Evolutionary conservation across 2,329 filamentous ascomycete species (phyloP).

Genomic region (Neodidymelliopsis sp.): DNA sequence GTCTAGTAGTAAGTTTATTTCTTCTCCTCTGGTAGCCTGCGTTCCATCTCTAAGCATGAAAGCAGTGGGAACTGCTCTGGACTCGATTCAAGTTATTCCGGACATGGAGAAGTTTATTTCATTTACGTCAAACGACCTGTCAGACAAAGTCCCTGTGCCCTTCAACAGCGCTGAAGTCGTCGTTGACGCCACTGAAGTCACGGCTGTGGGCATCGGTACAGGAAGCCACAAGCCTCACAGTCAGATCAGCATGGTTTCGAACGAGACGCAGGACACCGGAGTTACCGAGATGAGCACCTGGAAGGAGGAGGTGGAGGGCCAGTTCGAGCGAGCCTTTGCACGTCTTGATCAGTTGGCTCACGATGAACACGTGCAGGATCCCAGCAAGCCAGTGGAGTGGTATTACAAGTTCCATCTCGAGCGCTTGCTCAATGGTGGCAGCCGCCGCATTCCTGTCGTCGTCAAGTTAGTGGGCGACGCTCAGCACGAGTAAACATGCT

Average conservation of each 20-base stretch:
- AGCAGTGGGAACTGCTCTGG: conserved; percentile 38
- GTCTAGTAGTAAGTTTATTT: conserved; percentile 24
- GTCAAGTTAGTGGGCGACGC: conserved; percentile 8
- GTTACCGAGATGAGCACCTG: conserved; percentile 46
- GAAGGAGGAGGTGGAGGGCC: conserved; percentile 42
- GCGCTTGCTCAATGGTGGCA: conserved; percentile 27
- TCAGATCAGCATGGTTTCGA: conserved; percentile 27
- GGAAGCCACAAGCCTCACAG: conserved; percentile 18
- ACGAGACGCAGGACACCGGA: too few relatives aligned
- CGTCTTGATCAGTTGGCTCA: conserved; percentile 44
- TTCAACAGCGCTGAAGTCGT: conserved; percentile 27
- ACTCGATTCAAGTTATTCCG: conserved; percentile 36
- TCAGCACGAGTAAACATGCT: too few relatives aligned
- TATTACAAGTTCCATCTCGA: conserved; percentile 37
- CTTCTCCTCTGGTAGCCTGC: not conserved
- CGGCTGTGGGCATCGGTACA: conserved; percentile 11
- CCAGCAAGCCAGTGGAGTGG: conserved; percentile 28
- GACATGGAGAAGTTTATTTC: conserved; percentile 39
- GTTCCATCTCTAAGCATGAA: conserved; percentile 2
- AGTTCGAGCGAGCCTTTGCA: conserved; percentile 30
- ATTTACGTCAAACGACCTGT: conserved; percentile 32
- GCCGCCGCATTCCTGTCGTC: conserved; percentile 28
- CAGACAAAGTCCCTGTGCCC: conserved; percentile 27
- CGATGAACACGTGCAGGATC: conserved; percentile 33
- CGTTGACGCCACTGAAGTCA: conserved; percentile 17